These are phyloP conservation scores for Citrus australasica DNA, from an alignment of 345 rosid genomes.

Conservation along the genomic window DNA sequence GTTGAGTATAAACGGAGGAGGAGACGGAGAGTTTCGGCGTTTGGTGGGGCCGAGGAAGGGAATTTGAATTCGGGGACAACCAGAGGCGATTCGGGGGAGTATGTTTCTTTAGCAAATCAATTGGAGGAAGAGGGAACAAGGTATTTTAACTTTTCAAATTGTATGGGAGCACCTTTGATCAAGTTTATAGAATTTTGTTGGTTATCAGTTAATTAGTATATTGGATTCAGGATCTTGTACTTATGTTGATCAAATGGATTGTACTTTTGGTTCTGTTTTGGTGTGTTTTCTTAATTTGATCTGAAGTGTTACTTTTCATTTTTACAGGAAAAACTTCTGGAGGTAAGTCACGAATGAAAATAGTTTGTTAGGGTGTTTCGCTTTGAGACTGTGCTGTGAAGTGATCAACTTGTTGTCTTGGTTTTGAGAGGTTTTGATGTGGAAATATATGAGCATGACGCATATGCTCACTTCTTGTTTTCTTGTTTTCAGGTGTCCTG, in stretches of 20 bases:
- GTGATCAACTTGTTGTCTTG: background rate
- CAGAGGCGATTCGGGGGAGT: constrained; percentile 40
- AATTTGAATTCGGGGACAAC: constrained; percentile 46
- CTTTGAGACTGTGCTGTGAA: background rate
- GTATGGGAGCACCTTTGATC: background rate
- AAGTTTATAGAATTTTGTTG: background rate
- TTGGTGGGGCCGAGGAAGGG: constrained; percentile 6
- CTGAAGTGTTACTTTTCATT: background rate
- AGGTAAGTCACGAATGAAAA: background rate
- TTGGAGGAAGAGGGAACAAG: constrained; percentile 60
- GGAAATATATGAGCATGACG: background rate
- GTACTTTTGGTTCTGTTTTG: background rate
- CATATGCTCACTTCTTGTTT: background rate
- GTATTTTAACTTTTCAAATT: constrained; percentile 29
- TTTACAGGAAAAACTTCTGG: background rate
- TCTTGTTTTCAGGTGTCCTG: background rate
- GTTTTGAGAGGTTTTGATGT: background rate
- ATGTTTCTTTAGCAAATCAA: constrained; percentile 55
- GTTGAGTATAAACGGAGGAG: constrained; percentile 76
- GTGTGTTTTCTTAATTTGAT: background rate
- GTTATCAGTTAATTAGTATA: background rate
- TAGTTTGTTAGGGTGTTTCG: background rate
- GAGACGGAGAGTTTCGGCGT: constrained; percentile 34
- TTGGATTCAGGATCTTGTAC: background rate
- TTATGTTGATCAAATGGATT: background rate